phyloP scores from a whole-genome alignment of 371 early-diverging fungal species.

The Sporodiniella umbellata region DNA sequence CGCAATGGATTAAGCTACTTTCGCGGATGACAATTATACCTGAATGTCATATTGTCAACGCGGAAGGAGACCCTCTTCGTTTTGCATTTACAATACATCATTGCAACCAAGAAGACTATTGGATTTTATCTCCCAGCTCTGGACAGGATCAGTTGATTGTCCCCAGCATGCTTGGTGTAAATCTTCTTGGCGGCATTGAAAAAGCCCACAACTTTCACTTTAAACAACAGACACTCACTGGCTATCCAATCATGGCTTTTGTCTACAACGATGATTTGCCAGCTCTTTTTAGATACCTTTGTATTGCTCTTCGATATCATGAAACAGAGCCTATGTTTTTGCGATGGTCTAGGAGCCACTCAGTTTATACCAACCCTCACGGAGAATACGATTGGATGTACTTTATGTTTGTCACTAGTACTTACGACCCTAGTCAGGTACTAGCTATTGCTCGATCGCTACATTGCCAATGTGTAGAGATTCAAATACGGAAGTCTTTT shows the following conservation, averaged over 20 bases:
- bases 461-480: too few relatives aligned
- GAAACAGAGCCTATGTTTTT: conserved; percentile 7
- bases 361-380: too few relatives aligned
- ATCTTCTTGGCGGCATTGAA: conserved; percentile 25
- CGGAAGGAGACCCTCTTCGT: too few relatives aligned
- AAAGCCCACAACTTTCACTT: conserved; percentile 8
- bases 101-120: conserved; percentile 20
- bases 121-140: too few relatives aligned
- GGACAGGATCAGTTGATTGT: background rate
- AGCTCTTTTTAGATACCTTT: conserved; percentile 9
- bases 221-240: conserved; percentile 9
- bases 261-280: conserved; percentile 20
- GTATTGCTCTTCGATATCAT: background rate
- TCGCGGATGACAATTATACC: conserved; percentile 14
- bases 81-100: too few relatives aligned
- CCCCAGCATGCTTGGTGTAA: conserved; percentile 14
- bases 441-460: too few relatives aligned
- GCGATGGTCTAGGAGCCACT: conserved; percentile 29
- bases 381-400: conserved; percentile 27
- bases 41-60: too few relatives aligned
- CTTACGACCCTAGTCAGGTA: background rate
- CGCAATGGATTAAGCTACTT: conserved; percentile 10
- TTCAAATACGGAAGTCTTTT: too few relatives aligned
- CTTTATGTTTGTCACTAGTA: conserved; percentile 5
- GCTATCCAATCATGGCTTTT: conserved; percentile 23